Base-by-base conservation (phyloP, 2,329 filamentous ascomycete genomes). In the Didymella sp. region DNA sequence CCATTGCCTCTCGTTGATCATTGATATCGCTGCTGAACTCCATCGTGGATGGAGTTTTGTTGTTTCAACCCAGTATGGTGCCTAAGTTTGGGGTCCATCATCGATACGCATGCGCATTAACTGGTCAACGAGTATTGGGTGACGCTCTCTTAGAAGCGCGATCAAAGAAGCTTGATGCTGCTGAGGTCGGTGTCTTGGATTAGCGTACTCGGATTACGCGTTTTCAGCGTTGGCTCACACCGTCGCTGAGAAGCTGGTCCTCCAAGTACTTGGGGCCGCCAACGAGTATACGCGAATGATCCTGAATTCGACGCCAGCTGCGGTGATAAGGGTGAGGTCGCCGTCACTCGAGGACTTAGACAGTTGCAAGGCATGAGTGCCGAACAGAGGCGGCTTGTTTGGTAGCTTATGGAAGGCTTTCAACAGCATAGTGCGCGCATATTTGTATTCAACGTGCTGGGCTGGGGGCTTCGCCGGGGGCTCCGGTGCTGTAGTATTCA, bases 41-140 rank as follows among this genome's bases (percentile, higher is more conserved):
- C n/a, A n/a, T n/a, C n/a, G n/a, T n/a, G n/a, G n/a, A n/a, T n/a
- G n/a, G n/a, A n/a, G n/a, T n/a, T n/a, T n/a, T n/a, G n/a, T n/a
- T n/a, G n/a, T n/a, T n/a, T n/a, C n/a, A n/a, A n/a, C n/a, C n/a
- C n/a, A n/a, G n/a, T n/a, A n/a, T n/a, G n/a, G n/a, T n/a, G n/a
- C n/a, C n/a, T n/a, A n/a, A n/a, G n/a, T n/a, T n/a, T n/a, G n/a
- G n/a, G n/a, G n/a, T n/a, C n/a, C n/a, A n/a, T n/a, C n/a, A n/a
- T n/a, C n/a, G n/a, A n/a, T n/a, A n/a, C n/a, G n/a, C n/a, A n/a
- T n/a, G n/a, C n/a, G n/a, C n/a, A n/a, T n/a, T n/a, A 63, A 19
- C 4, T 54, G 51, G 46, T 61, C 56, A 3, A 61, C 31, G 6
- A 63, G 41, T 15, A 61, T 49, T 6, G 59, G 55, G 25, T 60